Evolutionary conservation across 2,329 filamentous ascomycete species (phyloP).

Genomic region (Blastomyces silverae): DNA sequence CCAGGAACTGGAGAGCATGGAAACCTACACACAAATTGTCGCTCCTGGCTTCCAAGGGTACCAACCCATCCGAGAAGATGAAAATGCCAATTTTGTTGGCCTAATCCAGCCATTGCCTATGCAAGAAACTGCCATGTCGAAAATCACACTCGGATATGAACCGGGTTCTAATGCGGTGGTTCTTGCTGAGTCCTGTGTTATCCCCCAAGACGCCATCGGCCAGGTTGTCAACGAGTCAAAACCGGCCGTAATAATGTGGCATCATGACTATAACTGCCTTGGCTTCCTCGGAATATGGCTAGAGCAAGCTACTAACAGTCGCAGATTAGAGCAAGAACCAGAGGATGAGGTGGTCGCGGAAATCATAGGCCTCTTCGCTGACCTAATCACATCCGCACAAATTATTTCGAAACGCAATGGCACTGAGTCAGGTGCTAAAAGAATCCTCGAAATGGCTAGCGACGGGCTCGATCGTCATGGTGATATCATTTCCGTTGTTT

Average conservation of each 20-base stretch:
- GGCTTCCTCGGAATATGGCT: slow-evolving; percentile 68
- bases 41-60: slow-evolving; percentile 66
- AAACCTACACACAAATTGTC: slow-evolving; percentile 70
- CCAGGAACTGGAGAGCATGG: slow-evolving; percentile 60
- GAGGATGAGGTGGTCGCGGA: slow-evolving; percentile 61
- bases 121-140: slow-evolving; percentile 29
- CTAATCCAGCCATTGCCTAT: slow-evolving; percentile 53
- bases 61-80: slow-evolving; percentile 72
- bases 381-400: slow-evolving; percentile 52
- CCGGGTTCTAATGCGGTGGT: slow-evolving; percentile 30
- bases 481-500: slow-evolving; percentile 74
- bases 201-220: slow-evolving; percentile 38
- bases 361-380: slow-evolving; percentile 65
- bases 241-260: slow-evolving; percentile 68
- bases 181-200: slow-evolving; percentile 33
- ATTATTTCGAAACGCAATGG: slow-evolving; percentile 27
- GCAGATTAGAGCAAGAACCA: slow-evolving; percentile 49
- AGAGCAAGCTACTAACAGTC: slow-evolving; percentile 42
- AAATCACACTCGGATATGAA: slow-evolving; percentile 5
- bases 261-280: slow-evolving; percentile 67
- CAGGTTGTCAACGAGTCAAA: slow-evolving; percentile 69
- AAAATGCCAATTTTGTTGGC: slow-evolving; percentile 71
- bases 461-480: slow-evolving; percentile 42
- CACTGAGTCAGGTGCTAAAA: slow-evolving; percentile 36
- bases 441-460: slow-evolving; percentile 46